These are phyloP conservation scores for Fusarium longipes DNA, from an alignment of 2,329 filamentous ascomycete species.

Conservation along the genomic window DNA sequence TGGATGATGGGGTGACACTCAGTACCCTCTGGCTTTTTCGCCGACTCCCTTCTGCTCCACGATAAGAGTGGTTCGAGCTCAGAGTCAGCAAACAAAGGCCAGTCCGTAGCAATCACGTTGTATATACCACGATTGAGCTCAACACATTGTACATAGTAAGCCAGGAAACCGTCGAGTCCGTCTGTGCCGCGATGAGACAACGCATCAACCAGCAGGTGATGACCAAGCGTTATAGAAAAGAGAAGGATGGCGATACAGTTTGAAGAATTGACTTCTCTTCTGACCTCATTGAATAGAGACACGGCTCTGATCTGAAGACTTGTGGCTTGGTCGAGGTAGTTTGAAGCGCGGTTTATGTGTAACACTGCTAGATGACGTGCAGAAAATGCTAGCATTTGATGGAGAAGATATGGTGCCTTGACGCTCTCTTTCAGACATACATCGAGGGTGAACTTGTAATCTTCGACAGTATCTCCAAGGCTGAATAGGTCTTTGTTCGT, in stretches of 20 bases:
- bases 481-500: conserved; percentile 2
- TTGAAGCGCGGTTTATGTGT: background rate
- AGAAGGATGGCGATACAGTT: conserved; percentile 32
- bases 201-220: conserved; percentile 27
- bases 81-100: conserved; percentile 8
- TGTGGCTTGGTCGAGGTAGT: conserved; percentile 5
- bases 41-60: conserved; percentile 4
- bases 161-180: background rate
- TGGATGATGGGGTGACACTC: conserved; percentile 2
- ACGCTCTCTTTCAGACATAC: background rate
- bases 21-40: background rate
- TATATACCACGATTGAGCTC: conserved; percentile 27
- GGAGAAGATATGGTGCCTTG: conserved; percentile 21
- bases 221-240: conserved; percentile 18
- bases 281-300: conserved; percentile 18
- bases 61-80: conserved; percentile 13
- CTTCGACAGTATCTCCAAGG: background rate
- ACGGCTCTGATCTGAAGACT: conserved; percentile 23
- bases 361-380: conserved; percentile 22
- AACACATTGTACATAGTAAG: conserved; percentile 16
- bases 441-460: background rate
- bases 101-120: background rate
- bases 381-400: conserved; percentile 32
- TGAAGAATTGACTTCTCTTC: background rate
- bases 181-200: background rate